Evolutionary conservation across 2,329 filamentous ascomycete genomes (phyloP).

Genomic region (Akanthomyces uredinophilus): DNA sequence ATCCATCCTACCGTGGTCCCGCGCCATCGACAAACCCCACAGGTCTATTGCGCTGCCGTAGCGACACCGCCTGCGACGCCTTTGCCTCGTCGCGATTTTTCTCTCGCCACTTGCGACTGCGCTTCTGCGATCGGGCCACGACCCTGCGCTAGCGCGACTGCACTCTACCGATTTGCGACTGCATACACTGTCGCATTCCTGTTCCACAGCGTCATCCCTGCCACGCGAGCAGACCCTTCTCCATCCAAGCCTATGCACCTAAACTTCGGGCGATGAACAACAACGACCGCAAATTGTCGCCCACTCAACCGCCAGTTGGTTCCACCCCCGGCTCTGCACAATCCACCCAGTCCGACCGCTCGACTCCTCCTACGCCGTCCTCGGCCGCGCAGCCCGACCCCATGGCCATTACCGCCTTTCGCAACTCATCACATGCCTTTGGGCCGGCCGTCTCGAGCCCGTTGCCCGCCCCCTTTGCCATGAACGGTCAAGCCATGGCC

Average conservation of each 20-base stretch:
- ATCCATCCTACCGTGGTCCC: neutral
- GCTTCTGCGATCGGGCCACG: neutral
- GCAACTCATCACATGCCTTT: constrained; percentile 34
- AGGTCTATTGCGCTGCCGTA: neutral
- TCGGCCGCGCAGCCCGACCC: constrained; percentile 20
- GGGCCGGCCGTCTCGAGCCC: constrained; percentile 29
- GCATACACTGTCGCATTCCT: neutral
- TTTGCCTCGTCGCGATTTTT: neutral
- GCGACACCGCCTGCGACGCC: neutral
- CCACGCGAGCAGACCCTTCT: neutral
- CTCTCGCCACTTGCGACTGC: neutral
- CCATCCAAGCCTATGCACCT: constrained; percentile 21
- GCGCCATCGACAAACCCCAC: neutral
- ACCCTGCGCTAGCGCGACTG: constrained; percentile 2
- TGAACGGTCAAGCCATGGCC: constrained; percentile 26
- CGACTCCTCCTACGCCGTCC: constrained; percentile 29
- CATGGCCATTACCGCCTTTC: constrained; percentile 43
- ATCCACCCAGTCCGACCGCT: constrained; percentile 25
- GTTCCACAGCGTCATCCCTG: neutral
- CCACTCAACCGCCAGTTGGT: constrained; percentile 20
- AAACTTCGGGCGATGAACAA: constrained; percentile 26
- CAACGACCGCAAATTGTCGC: constrained; percentile 19
- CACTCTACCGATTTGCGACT: constrained; percentile 3
- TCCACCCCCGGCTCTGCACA: constrained; percentile 23
- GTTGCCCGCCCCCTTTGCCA: constrained; percentile 29